A percentile compares a stretch with the other conserved stretches of the same genome.
These are phyloP conservation scores for Auriscalpium microsporum DNA, from an alignment of 768 basidiomycete species.

Conservation along the genomic window DNA sequence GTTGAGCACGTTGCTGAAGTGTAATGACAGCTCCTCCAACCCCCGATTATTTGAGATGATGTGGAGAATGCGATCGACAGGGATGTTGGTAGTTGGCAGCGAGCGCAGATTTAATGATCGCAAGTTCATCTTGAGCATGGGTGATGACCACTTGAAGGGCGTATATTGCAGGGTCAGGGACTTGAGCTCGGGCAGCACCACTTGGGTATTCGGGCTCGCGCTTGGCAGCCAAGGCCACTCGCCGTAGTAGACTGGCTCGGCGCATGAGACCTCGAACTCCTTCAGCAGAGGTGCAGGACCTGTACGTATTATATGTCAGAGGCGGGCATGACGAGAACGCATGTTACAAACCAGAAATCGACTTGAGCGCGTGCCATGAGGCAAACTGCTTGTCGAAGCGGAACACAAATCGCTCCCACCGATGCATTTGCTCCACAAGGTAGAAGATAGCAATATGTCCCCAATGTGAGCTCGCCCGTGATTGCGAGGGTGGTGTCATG, in stretches of 20 bases:
- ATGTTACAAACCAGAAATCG: slow-evolving; percentile 50
- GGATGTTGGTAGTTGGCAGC: slow-evolving; percentile 52
- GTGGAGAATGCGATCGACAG: slow-evolving; percentile 61
- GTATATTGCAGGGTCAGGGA: slow-evolving; percentile 60
- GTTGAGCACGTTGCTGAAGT: slow-evolving; percentile 52
- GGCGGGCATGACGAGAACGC: not conserved
- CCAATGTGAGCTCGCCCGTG: slow-evolving; percentile 55
- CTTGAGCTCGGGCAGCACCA: slow-evolving; percentile 39
- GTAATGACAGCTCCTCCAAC: slow-evolving; percentile 48
- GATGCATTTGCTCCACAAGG: slow-evolving; percentile 69
- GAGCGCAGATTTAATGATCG: slow-evolving; percentile 54
- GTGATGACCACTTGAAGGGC: slow-evolving; percentile 72
- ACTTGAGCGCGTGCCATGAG: slow-evolving; percentile 65
- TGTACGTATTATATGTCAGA: slow-evolving; percentile 20
- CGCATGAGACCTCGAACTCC: slow-evolving; percentile 73
- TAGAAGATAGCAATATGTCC: slow-evolving; percentile 76
- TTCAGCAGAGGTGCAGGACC: slow-evolving; percentile 64
- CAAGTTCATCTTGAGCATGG: slow-evolving; percentile 55
- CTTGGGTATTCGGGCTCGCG: slow-evolving; percentile 24
- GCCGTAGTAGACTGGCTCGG: slow-evolving; percentile 43
- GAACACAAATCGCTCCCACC: slow-evolving; percentile 78
- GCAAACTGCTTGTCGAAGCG: slow-evolving; percentile 70
- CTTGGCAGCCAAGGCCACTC: slow-evolving; percentile 77
- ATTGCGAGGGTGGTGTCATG: slow-evolving; percentile 21
- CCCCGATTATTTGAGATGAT: slow-evolving; percentile 51